Conservation (phyloP, 139 green algal genomes). For the Ettlia oleoabundans region DNA sequence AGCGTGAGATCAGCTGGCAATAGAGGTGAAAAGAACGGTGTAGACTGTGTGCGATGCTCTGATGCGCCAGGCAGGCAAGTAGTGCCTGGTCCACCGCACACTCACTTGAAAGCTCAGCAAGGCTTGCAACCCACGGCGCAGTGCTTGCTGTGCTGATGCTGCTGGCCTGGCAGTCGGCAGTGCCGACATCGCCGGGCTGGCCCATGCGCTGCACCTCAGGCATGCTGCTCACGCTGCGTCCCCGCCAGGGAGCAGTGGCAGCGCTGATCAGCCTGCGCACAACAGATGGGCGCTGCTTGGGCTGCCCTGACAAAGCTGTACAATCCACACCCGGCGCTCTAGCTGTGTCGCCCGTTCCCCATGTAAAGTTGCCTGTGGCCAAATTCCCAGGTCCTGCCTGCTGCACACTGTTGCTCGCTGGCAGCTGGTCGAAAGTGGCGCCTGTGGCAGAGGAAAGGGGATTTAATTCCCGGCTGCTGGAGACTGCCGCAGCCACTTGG, state of each 20-base stretch:
- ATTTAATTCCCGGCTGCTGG: neutral
- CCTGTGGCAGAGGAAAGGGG: neutral
- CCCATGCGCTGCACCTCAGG: neutral
- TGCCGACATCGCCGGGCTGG: neutral
- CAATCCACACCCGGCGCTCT: too few relatives aligned
- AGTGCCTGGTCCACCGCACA: neutral
- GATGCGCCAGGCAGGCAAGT: too few relatives aligned
- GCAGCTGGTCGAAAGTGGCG: neutral
- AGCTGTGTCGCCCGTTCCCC: too few relatives aligned
- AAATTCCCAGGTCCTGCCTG: too few relatives aligned
- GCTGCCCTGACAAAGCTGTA: neutral
- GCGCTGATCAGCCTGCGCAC: conserved; percentile 7
- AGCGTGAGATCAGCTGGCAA: too few relatives aligned
- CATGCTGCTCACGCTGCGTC: neutral
- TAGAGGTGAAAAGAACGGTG: too few relatives aligned
- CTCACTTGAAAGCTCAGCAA: conserved; percentile 30
- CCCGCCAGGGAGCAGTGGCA: neutral
- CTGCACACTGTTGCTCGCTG: neutral
- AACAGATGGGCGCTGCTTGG: neutral
- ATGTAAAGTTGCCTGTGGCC: too few relatives aligned
- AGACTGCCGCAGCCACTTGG: neutral
- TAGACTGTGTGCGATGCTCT: too few relatives aligned
- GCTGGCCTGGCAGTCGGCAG: neutral
- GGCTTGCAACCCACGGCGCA: neutral
- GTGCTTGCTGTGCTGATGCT: neutral